Percentiles rank a stretch among this genome's conserved stretches.
phyloP scores from a whole-genome alignment of 2,329 filamentous ascomycete genomes.

The Furcasterigmium furcatum region DNA sequence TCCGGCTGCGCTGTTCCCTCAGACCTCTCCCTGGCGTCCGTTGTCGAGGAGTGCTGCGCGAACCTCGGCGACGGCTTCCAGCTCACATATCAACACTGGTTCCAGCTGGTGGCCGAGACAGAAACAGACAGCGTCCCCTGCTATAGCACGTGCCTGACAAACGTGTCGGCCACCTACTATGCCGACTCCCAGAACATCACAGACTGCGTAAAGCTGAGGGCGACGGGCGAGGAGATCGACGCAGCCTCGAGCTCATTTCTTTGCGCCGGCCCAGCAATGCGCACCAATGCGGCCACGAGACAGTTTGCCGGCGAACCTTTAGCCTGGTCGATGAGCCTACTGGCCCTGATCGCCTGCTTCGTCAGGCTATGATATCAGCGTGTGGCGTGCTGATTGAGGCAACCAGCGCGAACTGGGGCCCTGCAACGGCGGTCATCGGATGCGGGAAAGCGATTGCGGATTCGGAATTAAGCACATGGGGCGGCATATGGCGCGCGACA shows the following conservation, averaged over 20 bases:
- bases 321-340: not conserved
- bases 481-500: too few species aligned
- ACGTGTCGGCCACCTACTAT: not conserved
- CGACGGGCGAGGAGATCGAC: not conserved
- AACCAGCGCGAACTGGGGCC: too few species aligned
- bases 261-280: constrained; percentile 2
- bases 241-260: not conserved
- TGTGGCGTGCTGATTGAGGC: too few species aligned
- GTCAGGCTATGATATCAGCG: not conserved
- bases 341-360: not conserved
- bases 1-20: constrained; percentile 2
- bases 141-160: constrained; percentile 1
- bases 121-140: not conserved
- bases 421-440: too few species aligned
- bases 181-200: constrained; percentile 5
- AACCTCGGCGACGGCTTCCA: constrained; percentile 1
- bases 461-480: too few species aligned
- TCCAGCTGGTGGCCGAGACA: constrained; percentile 2
- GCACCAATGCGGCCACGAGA: not conserved
- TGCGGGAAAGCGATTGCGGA: too few species aligned
- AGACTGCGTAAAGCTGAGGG: not conserved
- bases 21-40: not conserved
- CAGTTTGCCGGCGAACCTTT: not conserved
- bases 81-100: constrained; percentile 1
- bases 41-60: not conserved